Conservation (phyloP, 1,139 yeast species). For the Waltiozyma solani region DNA sequence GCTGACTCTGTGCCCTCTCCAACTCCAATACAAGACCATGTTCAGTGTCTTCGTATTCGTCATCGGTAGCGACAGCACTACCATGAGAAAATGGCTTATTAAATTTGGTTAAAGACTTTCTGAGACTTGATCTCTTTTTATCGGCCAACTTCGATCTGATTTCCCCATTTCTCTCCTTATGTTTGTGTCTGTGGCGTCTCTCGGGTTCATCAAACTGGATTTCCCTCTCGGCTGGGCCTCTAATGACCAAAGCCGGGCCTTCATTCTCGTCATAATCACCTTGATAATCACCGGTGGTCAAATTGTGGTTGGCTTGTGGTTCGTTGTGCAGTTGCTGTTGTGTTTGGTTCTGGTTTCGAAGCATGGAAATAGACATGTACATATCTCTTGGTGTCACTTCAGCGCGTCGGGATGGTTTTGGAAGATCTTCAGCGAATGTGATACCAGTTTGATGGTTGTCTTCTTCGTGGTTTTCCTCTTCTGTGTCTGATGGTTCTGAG, state of each 20-base stretch:
- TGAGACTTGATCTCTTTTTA: too few relatives aligned
- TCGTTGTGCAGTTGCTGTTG: slow-evolving; percentile 5
- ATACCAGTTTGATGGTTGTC: slow-evolving; percentile 12
- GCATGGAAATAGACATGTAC: slow-evolving; percentile 72
- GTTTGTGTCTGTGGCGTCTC: neutral
- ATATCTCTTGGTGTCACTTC: slow-evolving; percentile 76
- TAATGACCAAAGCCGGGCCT: slow-evolving; percentile 77
- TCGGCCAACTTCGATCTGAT: too few relatives aligned
- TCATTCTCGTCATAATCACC: slow-evolving; percentile 35
- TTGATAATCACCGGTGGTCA: neutral
- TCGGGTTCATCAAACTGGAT: slow-evolving; percentile 15
- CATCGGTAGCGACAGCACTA: too few relatives aligned
- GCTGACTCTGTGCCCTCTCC: slow-evolving; percentile 27
- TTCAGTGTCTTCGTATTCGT: too few relatives aligned
- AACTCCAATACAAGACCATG: slow-evolving; percentile 7
- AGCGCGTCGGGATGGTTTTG: slow-evolving; percentile 30
- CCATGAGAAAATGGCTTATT: too few relatives aligned
- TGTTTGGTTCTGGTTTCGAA: slow-evolving; percentile 39
- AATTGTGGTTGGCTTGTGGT: neutral
- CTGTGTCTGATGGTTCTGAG: slow-evolving; percentile 1
- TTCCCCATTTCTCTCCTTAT: neutral
- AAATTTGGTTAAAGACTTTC: too few relatives aligned
- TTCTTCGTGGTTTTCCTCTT: slow-evolving; percentile 24
- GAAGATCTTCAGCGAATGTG: slow-evolving; percentile 30
- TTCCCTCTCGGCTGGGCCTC: slow-evolving; percentile 69